These are phyloP conservation scores for Pecoramyces ruminantium DNA, from an alignment of 192 early-diverging fungal species.

Conservation along the genomic window DNA sequence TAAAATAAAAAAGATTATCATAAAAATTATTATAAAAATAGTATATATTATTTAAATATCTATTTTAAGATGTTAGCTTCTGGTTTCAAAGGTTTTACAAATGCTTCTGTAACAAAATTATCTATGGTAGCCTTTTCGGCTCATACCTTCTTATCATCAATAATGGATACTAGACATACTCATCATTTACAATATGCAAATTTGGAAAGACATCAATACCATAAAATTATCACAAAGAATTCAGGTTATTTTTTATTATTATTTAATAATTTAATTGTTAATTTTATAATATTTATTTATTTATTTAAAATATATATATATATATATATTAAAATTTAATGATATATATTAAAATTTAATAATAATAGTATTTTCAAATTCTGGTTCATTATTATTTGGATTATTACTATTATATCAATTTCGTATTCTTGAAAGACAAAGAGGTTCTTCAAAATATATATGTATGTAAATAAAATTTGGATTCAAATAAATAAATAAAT, in stretches of 20 bases:
- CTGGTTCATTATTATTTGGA: not conserved
- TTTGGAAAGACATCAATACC: not conserved
- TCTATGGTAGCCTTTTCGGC: not conserved
- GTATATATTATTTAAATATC: too few relatives aligned
- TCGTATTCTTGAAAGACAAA: not conserved
- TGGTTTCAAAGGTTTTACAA: not conserved
- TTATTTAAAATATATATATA: too few relatives aligned
- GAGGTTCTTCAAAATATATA: not conserved
- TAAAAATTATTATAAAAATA: too few relatives aligned
- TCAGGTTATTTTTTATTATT: not conserved
- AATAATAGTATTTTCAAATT: not conserved
- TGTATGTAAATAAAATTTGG: not conserved
- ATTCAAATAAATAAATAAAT: too few relatives aligned
- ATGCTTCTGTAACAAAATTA: not conserved
- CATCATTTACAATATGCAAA: not conserved
- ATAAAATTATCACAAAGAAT: not conserved
- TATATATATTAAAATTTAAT: not conserved
- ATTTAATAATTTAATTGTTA: too few relatives aligned
- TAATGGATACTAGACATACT: not conserved
- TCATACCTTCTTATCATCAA: not conserved
- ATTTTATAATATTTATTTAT: too few relatives aligned
- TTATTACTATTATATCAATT: not conserved
- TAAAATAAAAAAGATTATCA: too few relatives aligned
- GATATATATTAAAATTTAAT: not conserved
- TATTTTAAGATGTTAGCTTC: not conserved